Evolutionary conservation across 164 flowering plant species (phyloP), one percentile per base, ranked within the genome.

Genomic region (Vitis amurensis): DNA sequence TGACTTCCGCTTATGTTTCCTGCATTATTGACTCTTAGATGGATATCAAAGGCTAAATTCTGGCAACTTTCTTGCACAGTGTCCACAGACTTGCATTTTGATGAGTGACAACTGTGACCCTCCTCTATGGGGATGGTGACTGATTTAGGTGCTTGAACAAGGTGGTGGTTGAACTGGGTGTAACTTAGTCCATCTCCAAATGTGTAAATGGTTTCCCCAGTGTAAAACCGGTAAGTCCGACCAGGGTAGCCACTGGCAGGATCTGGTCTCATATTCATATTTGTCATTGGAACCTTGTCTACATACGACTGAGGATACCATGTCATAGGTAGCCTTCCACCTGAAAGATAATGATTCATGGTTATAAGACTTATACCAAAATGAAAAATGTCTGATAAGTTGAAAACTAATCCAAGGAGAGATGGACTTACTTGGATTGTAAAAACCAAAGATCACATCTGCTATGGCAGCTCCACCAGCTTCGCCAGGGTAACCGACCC

Each of bases 401-500:
- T 9, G 30, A 11, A n/a, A 48, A 51, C 56, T 6, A 48, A 11
- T 44, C 8, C 50, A 66, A 17, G 9, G n/a, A 49, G 19, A 44
- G 1, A 47, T 8, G 12, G 27, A 60, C 88, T 84, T 79, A 91
- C 97, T 77, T 64, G 99, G 99, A 83, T 96, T 96, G 69, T 64
- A 85, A 47, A 9, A 55, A 1, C 98, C 98, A 64, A 92, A 92
- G 10, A 91, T 78, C 7, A 95, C 82, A 73, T 95, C 96, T 3
- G 99, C 97, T 49, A 91, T 79, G 57, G 99, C 98, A 50, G 88
- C 92, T 9, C 99, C 99, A 30, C 99, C 99, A 50, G 94, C 97
- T 81, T 95, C 86, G 23, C 99, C 98, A 53, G 99, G 99, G 79
- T 87, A 96, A 50, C 99, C 99, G 65, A 91, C 97, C 99, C 99